Base-by-base conservation (phyloP, 2,329 filamentous ascomycete genomes). In the Fusarium humuli region DNA sequence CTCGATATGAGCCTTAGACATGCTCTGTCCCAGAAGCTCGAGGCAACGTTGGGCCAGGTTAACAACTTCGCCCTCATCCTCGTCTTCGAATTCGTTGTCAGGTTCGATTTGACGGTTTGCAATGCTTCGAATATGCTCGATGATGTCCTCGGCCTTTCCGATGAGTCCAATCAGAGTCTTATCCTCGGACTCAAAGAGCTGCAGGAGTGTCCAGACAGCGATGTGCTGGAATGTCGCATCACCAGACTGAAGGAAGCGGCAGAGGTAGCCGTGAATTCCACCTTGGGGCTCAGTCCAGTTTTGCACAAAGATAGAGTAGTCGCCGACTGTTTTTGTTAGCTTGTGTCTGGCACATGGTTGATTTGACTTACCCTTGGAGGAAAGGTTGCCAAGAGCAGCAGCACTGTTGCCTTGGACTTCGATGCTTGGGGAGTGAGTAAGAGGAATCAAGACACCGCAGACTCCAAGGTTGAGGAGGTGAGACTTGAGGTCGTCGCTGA, bases 191-290 rank as follows among this genome's bases (percentile, higher is more conserved):
- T 99, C 96, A 53, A 99, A 90, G 5, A 99, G 87, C 78, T 99
- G 96, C 6, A 99, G 87, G 49, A 99, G 83, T 3, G 96, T 99
- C 96, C 96, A 99, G 69, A 98, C 97, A 53, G 96, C 96, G 77
- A 99, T 99, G 79, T 99, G 96, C 81, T 99, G 96, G 85, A 99
- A 99, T 0, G 96, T 99, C 1, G 96, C 91, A 78, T 99, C 96
- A 42, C 94, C 95, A 70, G 94, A 98, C 46, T 92, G 93, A 20
- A 99, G 86, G 85, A 99, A 99, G 57, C 95, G 91, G 75, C 91
- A 92, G 37, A 99, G 87, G 78, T 99, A 99, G 57, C 96, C 96
- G 77, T 98, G 94, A 66, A 99, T 97, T 47, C 96, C 96, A 47
- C 94, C 96, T 67, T 94, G 92, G 3, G 96, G 96, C 75, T 97